Percentiles rank a stretch among this genome's conserved stretches.
Conservation (phyloP, 306 rosid species). For the Geum urbanum region DNA sequence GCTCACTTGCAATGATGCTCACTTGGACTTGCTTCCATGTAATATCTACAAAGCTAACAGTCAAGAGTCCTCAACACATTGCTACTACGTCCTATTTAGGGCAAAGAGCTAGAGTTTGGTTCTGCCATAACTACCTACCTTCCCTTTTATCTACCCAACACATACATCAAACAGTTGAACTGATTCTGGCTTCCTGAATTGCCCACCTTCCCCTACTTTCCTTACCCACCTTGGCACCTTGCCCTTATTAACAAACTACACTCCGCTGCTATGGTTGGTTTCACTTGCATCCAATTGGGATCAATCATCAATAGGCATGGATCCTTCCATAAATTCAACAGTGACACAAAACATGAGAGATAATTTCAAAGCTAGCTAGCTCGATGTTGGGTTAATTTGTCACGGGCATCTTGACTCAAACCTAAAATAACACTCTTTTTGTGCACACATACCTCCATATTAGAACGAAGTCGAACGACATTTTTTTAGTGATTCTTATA, state of each 20-base stretch:
- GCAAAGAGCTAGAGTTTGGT: neutral
- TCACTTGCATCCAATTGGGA: neutral
- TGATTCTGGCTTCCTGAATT: neutral
- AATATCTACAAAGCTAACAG: neutral
- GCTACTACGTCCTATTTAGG: neutral
- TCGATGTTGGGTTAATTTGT: neutral
- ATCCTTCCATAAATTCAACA: neutral
- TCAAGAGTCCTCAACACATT: neutral
- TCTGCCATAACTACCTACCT: neutral
- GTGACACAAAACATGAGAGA: neutral
- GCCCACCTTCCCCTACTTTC: neutral
- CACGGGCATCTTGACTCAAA: neutral
- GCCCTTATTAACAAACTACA: constrained; percentile 4
- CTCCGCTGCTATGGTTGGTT: neutral
- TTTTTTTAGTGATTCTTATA: too few species aligned
- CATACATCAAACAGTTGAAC: neutral
- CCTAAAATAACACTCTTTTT: neutral
- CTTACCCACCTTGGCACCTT: neutral
- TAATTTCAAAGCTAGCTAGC: neutral
- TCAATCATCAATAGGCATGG: neutral
- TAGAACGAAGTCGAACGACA: neutral
- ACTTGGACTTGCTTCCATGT: neutral
- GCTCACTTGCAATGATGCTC: neutral
- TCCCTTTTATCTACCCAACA: constrained; percentile 12
- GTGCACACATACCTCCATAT: neutral